Base-by-base conservation (phyloP, 352 stramenopile genomes). In the Aphanomyces cochlioides region DNA sequence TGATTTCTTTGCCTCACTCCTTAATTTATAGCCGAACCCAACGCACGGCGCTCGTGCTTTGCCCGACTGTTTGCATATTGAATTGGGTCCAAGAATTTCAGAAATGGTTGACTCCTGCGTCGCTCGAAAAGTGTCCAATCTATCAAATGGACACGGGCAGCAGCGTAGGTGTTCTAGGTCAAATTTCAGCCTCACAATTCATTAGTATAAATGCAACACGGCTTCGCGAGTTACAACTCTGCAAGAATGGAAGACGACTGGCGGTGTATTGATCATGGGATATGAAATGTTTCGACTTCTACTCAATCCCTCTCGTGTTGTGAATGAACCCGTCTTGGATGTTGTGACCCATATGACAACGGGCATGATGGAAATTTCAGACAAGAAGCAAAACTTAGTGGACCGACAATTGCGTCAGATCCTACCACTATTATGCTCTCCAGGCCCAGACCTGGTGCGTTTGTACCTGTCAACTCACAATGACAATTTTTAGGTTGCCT, bases 61-160 rank as follows among this genome's bases (percentile, higher is more conserved):
- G 94, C 68, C 96, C 96, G 3, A 97, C 96, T 40, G 98, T 96
- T 57, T 92, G 98, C 50, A 96, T 99, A 59, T 95, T 96, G 41
- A 99, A 99, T 76, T 99, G 96, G 96, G 85, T 97, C 70, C 88
- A 91, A 67, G 96, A 99, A 82, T 98, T 99, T 73, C 82, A 96
- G 34, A 99, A 99, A 75, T 99, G 96, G 96, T 76, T 99, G 38
- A 84, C 74, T 37, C 34, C 61, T 2, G 81, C 90, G 47, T 80
- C 83, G 38, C 73, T 81, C n/a, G 74, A 71, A 56, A 76, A 75
- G 40, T 91, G 84, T 39, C 81, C 78, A 34, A 71, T 94, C 21
- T 76, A 88, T 21, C 73, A 80, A 47, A 75, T 96, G 50, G 87
- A 95, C 68, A 72, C 84, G 19, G 77, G 73, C 15, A 83, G 76